Conservation (phyloP, 2,329 filamentous ascomycete species). For the Trichoderma asperellum region DNA sequence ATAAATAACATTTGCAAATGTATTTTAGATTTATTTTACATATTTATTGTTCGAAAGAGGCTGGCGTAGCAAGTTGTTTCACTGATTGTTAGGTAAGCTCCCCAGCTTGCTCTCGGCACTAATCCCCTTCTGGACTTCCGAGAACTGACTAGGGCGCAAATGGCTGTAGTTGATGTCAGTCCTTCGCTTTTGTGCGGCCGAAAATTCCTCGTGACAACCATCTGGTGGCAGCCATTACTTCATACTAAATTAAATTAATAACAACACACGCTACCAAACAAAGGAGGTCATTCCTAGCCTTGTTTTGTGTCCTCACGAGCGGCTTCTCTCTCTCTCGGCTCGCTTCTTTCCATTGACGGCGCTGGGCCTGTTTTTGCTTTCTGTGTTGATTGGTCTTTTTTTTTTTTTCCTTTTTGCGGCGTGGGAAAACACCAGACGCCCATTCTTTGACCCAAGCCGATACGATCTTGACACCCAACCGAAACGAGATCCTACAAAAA, state of each 20-base stretch:
- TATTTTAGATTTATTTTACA: too few species aligned
- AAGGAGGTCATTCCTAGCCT: not conserved
- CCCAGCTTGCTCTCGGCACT: not conserved
- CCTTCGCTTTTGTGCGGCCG: slow-evolving; percentile 15
- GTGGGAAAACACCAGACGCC: not conserved
- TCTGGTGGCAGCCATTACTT: slow-evolving; percentile 5
- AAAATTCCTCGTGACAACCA: slow-evolving; percentile 22
- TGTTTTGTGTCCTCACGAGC: not conserved
- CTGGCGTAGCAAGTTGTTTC: not conserved
- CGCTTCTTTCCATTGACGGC: not conserved
- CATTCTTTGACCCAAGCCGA: not conserved
- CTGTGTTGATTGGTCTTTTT: not conserved
- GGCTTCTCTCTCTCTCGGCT: not conserved
- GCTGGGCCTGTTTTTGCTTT: not conserved
- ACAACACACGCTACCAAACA: slow-evolving; percentile 16
- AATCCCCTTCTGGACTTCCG: not conserved
- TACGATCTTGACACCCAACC: slow-evolving; percentile 17
- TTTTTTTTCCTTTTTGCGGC: not conserved
- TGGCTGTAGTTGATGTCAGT: slow-evolving; percentile 8
- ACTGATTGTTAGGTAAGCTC: not conserved
- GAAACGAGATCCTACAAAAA: not conserved
- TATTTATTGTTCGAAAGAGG: not conserved
- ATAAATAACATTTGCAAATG: too few species aligned
- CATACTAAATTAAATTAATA: slow-evolving; percentile 10
- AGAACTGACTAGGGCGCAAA: slow-evolving; percentile 15